Evolutionary conservation across 345 rosid species (phyloP), one percentile per base, ranked within the genome.

Genomic region (Eucalyptus albens): DNA sequence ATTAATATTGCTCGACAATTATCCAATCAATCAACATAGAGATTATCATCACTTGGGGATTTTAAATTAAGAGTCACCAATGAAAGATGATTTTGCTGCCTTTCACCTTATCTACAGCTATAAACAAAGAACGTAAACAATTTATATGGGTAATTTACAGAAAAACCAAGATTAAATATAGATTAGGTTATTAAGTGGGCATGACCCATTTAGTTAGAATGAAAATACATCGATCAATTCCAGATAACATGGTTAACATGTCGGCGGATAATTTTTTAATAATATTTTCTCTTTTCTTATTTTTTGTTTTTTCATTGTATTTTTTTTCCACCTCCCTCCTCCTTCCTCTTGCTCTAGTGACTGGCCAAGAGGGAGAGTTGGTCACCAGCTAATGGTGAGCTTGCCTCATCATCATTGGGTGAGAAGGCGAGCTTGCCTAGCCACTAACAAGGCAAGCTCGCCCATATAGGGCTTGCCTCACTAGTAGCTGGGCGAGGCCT

Each of bases 401-500:
- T 19, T 53, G 56, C 56, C 56, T 53, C 56, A 53, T 53, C 24
- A 0, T 7, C 24, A 0, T 53, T 53, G 10, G 9, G 24, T 53
- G 59, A 53, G 59, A 19, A 53, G 59, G 26, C 0, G 9, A 53
- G 56, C 55, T 51, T 3, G 8, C 55, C 19, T 0, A 50, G 3
- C 7, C 53, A 50, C 1, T 50, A 50, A 6, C 1, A 1, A 16
- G 21, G 55, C 2, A 8, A 50, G 8, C 56, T 17, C 4, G 0
- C 4, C 24, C 1, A 53, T 0, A 53, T 53, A 8, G 59, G 24
- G 59, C 5, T 53, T 53, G 59, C 59, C 26, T 53, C 26, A 53
- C 11, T 4, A 21, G 0, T 53, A 53, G 59, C 0, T 21, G 0
- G 5, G 59, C 0, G 0, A 53, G 11, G 24, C 59, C 24, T 53